Evolutionary conservation across 164 flowering plant genomes (phyloP), one percentile per base, ranked within the genome.

Genomic region (Umbilicus rupestris): DNA sequence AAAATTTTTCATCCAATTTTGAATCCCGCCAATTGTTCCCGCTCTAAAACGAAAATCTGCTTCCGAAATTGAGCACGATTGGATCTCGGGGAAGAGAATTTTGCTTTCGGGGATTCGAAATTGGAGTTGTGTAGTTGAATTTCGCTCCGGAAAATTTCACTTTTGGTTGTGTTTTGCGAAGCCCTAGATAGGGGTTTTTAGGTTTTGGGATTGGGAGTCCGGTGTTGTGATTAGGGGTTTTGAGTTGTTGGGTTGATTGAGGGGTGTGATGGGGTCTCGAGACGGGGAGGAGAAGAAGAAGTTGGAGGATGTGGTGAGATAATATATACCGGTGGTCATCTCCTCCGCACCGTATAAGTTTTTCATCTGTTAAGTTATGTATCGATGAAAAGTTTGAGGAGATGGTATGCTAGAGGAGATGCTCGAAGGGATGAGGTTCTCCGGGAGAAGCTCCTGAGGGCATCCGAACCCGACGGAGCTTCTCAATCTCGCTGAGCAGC

Each of bases 221-320:
- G n/a, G n/a, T n/a, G n/a, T n/a, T n/a, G n/a, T n/a, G n/a, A n/a
- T n/a, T 41, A 7, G 42, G 42, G 9, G 26, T 35, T 24, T 62
- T 31, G 64, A 19, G n/a, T n/a, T n/a, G n/a, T 47, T 47, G 14
- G 7, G 52, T 47, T 47, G 52, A 19, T 7, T 19, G 19, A 70
- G 62, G 44, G 70, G 47, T 33, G 59, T 62, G 45, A 42, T 10
- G 52, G 22, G 2, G 46, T 64, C 26, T 45, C 73, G 70, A 50
- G 79, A 24, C 62, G 66, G 70, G 44, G 70, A 37, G 24, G 68
- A 65, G 39, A 52, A 11, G 1, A 45, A 11, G 1, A 45, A 69
- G 60, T 63, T 15, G 64, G 69, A 63, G 37, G 62, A 76, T 28
- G 79, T 55, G 29, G 50, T 44, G 29, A 65, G 63, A 31, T 39